phyloP scores from a whole-genome alignment of 2,329 filamentous ascomycete genomes.

The Venturia asperata region DNA sequence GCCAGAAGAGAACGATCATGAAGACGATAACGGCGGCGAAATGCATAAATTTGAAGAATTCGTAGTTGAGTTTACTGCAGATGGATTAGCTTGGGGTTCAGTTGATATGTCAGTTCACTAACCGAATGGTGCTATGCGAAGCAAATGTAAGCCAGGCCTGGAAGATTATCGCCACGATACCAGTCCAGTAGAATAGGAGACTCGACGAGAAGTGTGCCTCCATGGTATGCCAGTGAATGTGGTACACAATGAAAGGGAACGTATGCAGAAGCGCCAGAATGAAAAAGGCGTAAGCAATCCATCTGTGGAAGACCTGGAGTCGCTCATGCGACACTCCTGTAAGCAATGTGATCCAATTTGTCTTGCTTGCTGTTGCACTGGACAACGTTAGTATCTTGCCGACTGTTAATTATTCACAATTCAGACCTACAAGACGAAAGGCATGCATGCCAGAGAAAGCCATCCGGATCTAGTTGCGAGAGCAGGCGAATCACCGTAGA shows the following conservation, averaged over 20 bases:
- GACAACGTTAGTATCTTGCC: neutral
- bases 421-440: constrained; percentile 46
- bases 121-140: constrained; percentile 22
- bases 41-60: constrained; percentile 78
- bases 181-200: constrained; percentile 75
- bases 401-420: neutral
- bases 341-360: constrained; percentile 73
- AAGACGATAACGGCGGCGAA: constrained; percentile 74
- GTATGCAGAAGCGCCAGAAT: constrained; percentile 77
- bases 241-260: constrained; percentile 73
- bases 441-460: constrained; percentile 83
- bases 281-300: constrained; percentile 80
- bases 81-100: neutral
- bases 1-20: constrained; percentile 85
- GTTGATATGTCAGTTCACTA: neutral
- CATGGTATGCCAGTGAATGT: constrained; percentile 56
- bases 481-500: constrained; percentile 71
- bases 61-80: constrained; percentile 61
- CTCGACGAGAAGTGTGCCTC: constrained; percentile 39
- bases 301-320: constrained; percentile 86
- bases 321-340: constrained; percentile 90
- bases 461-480: constrained; percentile 82
- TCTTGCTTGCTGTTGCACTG: constrained; percentile 86
- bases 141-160: constrained; percentile 14
- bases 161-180: constrained; percentile 32